Conservation (phyloP, 2,329 filamentous ascomycete genomes). For the Thelonectria olida region DNA sequence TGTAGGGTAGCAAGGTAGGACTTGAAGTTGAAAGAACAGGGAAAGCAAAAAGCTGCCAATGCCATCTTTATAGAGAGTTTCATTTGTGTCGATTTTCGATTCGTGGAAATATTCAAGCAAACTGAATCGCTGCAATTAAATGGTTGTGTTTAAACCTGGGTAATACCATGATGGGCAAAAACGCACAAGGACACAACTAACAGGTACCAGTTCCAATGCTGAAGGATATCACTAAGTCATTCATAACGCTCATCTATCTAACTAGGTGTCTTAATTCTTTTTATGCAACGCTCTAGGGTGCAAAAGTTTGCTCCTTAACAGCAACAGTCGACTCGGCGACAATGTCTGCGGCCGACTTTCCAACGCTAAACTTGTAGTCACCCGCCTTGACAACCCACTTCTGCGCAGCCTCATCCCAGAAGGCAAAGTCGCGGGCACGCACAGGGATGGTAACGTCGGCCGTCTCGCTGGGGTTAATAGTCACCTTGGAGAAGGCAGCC, state of each 20-base stretch:
- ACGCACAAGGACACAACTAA: not conserved
- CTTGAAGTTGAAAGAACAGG: not conserved
- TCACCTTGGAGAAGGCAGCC: conserved; percentile 72
- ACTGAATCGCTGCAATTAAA: no score
- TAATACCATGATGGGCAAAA: no score
- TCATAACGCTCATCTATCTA: conserved; percentile 1
- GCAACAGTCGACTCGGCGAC: conserved; percentile 32
- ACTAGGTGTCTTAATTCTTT: not conserved
- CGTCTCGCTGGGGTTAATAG: conserved; percentile 39
- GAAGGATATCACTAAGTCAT: not conserved
- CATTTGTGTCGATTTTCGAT: no score
- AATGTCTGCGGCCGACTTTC: conserved; percentile 38
- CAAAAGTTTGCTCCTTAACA: conserved; percentile 33
- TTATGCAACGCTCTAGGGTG: conserved; percentile 15
- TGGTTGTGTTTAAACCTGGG: no score
- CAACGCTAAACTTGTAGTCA: conserved; percentile 41
- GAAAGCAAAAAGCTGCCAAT: not conserved
- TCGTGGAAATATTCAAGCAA: no score
- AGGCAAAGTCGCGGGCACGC: conserved; percentile 38
- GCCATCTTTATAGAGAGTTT: no score
- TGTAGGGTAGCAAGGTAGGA: conserved; percentile 30
- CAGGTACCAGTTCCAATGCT: no score
- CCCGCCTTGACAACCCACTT: conserved; percentile 42
- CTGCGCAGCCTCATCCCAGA: conserved; percentile 38
- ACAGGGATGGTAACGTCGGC: conserved; percentile 34